Evolutionary conservation across 306 rosid species (phyloP).

Genomic region (Aeschynomene evenia): DNA sequence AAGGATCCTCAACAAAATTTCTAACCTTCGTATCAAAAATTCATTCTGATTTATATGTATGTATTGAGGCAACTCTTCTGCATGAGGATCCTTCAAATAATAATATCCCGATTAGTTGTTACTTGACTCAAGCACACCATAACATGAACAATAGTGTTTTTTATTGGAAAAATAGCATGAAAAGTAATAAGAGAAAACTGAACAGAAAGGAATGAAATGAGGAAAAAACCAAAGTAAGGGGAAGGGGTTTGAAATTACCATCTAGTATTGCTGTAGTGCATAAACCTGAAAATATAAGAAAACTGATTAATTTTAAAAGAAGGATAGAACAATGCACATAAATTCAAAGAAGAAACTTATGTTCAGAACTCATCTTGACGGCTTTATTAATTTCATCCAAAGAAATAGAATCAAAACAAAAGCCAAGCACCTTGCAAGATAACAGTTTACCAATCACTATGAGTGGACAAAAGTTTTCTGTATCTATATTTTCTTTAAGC

Average conservation of each 20-base stretch:
- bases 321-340: not conserved
- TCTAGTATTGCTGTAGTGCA: conserved; percentile 5
- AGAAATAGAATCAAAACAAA: not conserved
- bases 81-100: conserved; percentile 53
- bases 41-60: conserved; percentile 70
- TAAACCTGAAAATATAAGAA: conserved; percentile 27
- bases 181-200: not conserved
- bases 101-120: conserved; percentile 26
- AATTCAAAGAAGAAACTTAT: not conserved
- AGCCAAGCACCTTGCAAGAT: not conserved
- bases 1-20: not conserved
- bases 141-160: not conserved
- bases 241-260: conserved; percentile 26
- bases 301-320: not conserved
- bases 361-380: not conserved
- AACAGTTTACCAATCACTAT: not conserved
- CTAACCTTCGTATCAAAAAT: conserved; percentile 65
- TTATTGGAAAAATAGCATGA: not conserved
- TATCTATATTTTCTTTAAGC: not conserved
- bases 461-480: not conserved
- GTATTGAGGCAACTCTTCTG: conserved; percentile 58
- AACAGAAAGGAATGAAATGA: not conserved
- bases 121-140: conserved; percentile 12
- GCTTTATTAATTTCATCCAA: conserved; percentile 1
- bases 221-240: not conserved